Percentiles rank a stretch among this genome's conserved stretches.
These are phyloP conservation scores for Zymoseptoria pseudotritici DNA, from an alignment of 2,329 filamentous ascomycete genomes.

Conservation along the genomic window DNA sequence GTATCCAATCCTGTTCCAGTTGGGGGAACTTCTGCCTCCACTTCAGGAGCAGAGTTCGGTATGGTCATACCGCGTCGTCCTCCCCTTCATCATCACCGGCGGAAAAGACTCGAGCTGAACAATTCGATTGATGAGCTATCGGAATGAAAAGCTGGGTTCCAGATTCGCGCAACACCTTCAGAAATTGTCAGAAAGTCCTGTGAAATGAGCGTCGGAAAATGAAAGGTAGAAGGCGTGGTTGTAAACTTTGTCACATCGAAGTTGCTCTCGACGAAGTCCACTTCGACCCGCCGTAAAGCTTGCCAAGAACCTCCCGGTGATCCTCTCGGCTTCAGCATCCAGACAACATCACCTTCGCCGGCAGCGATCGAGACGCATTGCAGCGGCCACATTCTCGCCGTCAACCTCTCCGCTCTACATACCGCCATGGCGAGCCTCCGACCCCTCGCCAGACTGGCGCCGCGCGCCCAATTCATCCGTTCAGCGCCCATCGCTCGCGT, in stretches of 20 bases:
- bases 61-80: conserved; percentile 12
- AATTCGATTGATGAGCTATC: background rate
- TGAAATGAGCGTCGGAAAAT: too few relatives aligned
- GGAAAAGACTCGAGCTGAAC: background rate
- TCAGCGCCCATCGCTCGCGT: conserved; percentile 16
- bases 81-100: conserved; percentile 9
- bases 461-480: conserved; percentile 24
- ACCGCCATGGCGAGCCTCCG: conserved; percentile 23
- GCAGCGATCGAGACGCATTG: background rate
- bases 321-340: too few relatives aligned
- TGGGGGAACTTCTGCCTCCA: conserved; percentile 1
- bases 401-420: background rate
- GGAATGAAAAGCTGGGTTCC: too few relatives aligned
- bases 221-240: too few relatives aligned
- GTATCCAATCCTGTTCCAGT: background rate
- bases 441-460: conserved; percentile 20
- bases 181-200: too few relatives aligned
- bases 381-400: background rate
- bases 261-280: too few relatives aligned
- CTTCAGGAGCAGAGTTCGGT: conserved; percentile 8
- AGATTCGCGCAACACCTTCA: too few relatives aligned
- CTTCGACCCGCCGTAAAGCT: too few relatives aligned
- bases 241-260: too few relatives aligned
- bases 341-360: background rate
- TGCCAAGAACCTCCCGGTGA: too few relatives aligned